A percentile compares a stretch with the other conserved stretches of the same genome.
These are phyloP conservation scores for Dryas integrifolia DNA, from an alignment of 331 rosid species.

Conservation along the genomic window DNA sequence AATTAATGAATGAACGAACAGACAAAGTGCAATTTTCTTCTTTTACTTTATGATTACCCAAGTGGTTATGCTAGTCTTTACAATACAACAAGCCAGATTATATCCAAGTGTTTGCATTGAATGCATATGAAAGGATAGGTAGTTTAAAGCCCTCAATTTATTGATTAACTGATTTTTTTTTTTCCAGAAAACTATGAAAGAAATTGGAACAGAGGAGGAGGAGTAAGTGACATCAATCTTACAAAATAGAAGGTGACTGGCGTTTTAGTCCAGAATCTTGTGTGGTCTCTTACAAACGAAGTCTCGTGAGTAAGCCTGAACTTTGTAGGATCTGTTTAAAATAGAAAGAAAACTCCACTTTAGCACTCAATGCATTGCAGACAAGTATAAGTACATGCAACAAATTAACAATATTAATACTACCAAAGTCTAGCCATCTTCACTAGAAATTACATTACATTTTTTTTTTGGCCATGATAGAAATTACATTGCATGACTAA, in stretches of 20 bases:
- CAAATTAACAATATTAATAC: not conserved
- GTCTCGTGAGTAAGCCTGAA: constrained; percentile 95
- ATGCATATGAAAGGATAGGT: too few species aligned
- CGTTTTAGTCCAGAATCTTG: constrained; percentile 75
- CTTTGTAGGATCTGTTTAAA: constrained; percentile 70
- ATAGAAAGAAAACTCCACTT: constrained; percentile 27
- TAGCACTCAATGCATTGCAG: constrained; percentile 11
- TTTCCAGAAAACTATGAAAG: not conserved
- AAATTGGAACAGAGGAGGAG: not conserved
- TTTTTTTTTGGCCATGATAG: not conserved
- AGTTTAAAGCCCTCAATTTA: too few species aligned
- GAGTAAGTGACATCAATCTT: constrained; percentile 27
- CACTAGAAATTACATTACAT: too few species aligned
- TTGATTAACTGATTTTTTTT: too few species aligned
- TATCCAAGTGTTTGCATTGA: too few species aligned
- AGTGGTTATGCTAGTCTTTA: too few species aligned
- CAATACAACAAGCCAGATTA: too few species aligned
- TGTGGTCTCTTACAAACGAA: constrained; percentile 84
- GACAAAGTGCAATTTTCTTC: too few species aligned
- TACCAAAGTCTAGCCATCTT: not conserved
- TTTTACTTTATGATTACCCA: too few species aligned
- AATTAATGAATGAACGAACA: too few species aligned
- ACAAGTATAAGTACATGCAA: not conserved
- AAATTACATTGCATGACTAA: not conserved
- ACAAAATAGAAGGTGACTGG: constrained; percentile 74